These are phyloP conservation scores for Grosmannia clavigera DNA, from an alignment of 2,329 filamentous ascomycete genomes.

Conservation along the genomic window DNA sequence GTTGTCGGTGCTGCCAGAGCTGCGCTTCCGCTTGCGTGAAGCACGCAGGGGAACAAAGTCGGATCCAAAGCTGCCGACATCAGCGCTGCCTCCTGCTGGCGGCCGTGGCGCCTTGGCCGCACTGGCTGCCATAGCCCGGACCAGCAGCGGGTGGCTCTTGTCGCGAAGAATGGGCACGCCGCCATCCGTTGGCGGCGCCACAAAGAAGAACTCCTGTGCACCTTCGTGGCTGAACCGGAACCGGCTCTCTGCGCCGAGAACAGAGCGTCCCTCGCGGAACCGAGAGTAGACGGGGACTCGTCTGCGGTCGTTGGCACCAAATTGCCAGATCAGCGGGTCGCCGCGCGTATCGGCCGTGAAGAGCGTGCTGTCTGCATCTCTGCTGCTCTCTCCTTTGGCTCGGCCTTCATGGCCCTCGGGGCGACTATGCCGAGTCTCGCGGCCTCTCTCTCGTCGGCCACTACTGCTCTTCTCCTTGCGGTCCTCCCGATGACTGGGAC, in stretches of 20 bases:
- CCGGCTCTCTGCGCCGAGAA: constrained; percentile 52
- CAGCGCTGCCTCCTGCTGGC: background rate
- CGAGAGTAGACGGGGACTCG: constrained; percentile 60
- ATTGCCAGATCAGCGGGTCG: constrained; percentile 62
- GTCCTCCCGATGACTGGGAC: background rate
- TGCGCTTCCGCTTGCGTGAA: constrained; percentile 29
- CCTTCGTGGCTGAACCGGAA: constrained; percentile 56
- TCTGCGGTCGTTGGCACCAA: constrained; percentile 61
- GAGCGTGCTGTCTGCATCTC: constrained; percentile 13
- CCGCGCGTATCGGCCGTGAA: constrained; percentile 63
- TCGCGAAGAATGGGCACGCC: constrained; percentile 27
- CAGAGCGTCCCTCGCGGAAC: constrained; percentile 52
- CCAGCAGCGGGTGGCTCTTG: constrained; percentile 30
- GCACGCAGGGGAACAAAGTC: constrained; percentile 36
- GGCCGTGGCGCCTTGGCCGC: background rate
- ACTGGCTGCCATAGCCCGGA: constrained; percentile 17
- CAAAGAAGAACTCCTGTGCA: constrained; percentile 41
- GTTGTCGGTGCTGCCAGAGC: background rate
- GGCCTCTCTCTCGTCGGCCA: background rate
- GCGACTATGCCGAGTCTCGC: background rate
- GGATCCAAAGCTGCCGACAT: constrained; percentile 11
- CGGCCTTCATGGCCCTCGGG: background rate
- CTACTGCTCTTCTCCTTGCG: background rate
- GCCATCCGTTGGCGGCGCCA: constrained; percentile 31
- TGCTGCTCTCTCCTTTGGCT: background rate